Evolutionary conservation across 31 red algal species (phyloP), one percentile per base, ranked within the genome.

Genomic region (Asparagopsis taxiformis): DNA sequence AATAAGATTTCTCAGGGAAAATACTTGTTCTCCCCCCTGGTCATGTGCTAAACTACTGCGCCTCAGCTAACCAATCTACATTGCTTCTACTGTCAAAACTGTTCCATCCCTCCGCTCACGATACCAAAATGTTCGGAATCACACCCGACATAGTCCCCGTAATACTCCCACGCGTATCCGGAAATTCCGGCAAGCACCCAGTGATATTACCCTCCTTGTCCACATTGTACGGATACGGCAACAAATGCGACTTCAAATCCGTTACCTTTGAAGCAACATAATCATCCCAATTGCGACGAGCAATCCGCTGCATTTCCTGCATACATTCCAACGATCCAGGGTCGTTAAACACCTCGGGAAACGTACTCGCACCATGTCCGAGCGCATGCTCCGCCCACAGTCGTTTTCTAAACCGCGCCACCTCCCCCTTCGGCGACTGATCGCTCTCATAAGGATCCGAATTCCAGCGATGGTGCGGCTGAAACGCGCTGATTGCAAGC

Each of bases 371-470:
- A 1, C 49, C 49, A 25, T 35, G 22, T 3, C 77, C 62, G 15
- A 81, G 51, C 34, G 66, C 60, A 44, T 91, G 87, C 41, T 91
- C 87, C 2, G 74, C 76, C 87, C 87, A 91, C 19, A 91, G 77
- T 17, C 72, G 38, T 62, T 57, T 74, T 31, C 87, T 68, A 73
- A 91, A 91, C 35, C 60, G 59, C 0, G 49, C 49, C 24, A 91
- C 76, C 58, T 91, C 77, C 3, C 87, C 87, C 2, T 54, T 61
- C 13, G 87, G 87, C n/a, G 58, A 59, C 26, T 44, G 60, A 36
- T 51, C 32, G 24, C 55, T 44, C 2, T 10, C 28, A 24, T n/a
- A 8, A 2, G 63, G 63, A 21, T 81, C 64, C 6, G 50, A 53
- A 29, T 69, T 57, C 28, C 50, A 68, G 31, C 50, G 54, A 43